Evolutionary conservation across 129 eudicot species (phyloP), one percentile per base, ranked within the genome.

Genomic region (Chrysanthemum makinoi): DNA sequence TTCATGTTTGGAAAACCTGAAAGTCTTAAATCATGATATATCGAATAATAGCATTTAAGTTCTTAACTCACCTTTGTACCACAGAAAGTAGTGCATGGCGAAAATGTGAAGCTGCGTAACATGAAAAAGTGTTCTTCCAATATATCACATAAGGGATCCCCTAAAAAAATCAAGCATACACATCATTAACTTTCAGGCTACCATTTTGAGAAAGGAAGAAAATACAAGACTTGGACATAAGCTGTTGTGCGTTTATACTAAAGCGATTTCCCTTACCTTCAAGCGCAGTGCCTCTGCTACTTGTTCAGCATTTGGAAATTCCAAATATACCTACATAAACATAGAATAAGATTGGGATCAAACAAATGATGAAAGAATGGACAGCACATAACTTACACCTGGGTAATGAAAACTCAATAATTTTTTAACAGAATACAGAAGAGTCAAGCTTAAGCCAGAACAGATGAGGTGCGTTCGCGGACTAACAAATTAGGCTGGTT

Each of bases 101-200:
- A 75, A 94, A 94, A 77, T 94, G 96, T 76, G 89, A 82, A 28
- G 97, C 97, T 53, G 89, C 86, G 66, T 85, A 86, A 70, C 83
- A 70, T 11, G 89, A 83, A 83, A 94, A 80, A 3, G 84, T 61
- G 70, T 70, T 77, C 81, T 83, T 90, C 99, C 99, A 94, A 72
- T 86, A 94, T 66, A 94, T 87, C 66, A 94, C 96, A 68, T 87
- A 94, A 30, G 97, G 91, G 59, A 94, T 82, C 60, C 99, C 97
- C 99, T 94, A 87, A 75, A 77, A 68, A 70, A 43, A 72, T n/a
- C 57, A 55, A 77, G 72, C 5, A 54, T 7, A 52, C 46, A 15
- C 19, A n/a, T 75, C 43, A 12, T 60, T 66, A 46, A 30, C 18
- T 69, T 62, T 51, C 43, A 15, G 17, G 12, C 17, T 24, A 44